Evolutionary conservation across 768 basidiomycete genomes (phyloP), one percentile per base, ranked within the genome.

Genomic region (Lactarius trivialis): DNA sequence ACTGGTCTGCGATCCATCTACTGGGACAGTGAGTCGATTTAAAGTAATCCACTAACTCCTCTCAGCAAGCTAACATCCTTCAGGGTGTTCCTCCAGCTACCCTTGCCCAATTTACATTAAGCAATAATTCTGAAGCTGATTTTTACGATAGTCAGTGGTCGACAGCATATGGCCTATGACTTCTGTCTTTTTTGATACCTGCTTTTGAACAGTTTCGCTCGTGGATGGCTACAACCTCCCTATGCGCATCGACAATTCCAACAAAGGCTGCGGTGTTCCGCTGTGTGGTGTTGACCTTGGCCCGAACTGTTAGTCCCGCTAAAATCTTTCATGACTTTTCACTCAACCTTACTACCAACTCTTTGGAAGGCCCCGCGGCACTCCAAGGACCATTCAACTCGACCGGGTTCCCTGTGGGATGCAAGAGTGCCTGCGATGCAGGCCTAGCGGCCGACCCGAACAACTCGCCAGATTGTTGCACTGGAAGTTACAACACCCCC

Each of bases 401-500:
- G 39, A 67, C 70, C 34, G 70, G 75, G 58, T 73, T 71, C 68
- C 71, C 74, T 50, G 76, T 76, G 1, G 79, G 79, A 33, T 80
- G 79, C 72, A 76, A 75, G 68, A 75, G 72, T 56, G 78, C 77
- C 6, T 81, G 79, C 67, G 53, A 60, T 15, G 76, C 77, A 8
- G 19, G 76, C 52, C 69, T 79, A 26, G 71, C 72, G 60, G 76
- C 75, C 17, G 39, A 41, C 19, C 39, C 39, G 19, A 19, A 19
- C 39, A 41, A 41, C 4, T 85, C 84, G 26, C 71, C 77, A 4
- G 84, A 86, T 68, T 88, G 86, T 71, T 89, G 86, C 79, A 17
- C 79, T 15, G 86, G 87, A 12, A 71, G 70, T 43, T 75, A 79
- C 72, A 72, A 71, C 70, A 84, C 82, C 7, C 71, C 83, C 1